Evolutionary conservation across 768 basidiomycete species (phyloP).

Genomic region (Nidula microcarpa): DNA sequence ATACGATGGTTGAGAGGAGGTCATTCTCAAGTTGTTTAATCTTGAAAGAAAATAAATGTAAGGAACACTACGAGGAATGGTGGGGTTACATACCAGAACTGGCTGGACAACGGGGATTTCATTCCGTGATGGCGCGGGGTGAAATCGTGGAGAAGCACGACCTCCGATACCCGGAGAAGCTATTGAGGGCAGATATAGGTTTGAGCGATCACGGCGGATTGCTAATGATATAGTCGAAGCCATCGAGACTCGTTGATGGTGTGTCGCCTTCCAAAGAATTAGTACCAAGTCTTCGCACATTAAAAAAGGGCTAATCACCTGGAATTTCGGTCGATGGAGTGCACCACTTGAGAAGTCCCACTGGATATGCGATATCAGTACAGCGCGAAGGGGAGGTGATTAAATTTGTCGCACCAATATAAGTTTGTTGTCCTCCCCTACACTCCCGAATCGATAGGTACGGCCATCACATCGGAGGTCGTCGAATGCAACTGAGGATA

Average conservation of each 20-base stretch:
- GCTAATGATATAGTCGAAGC: conserved; percentile 76
- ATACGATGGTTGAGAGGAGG: conserved; percentile 67
- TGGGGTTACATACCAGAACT: conserved; percentile 58
- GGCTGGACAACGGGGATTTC: conserved; percentile 91
- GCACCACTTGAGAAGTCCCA: conserved; percentile 95
- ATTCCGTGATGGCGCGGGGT: conserved; percentile 86
- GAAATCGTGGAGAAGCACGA: conserved; percentile 53
- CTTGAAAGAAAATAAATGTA: conserved; percentile 30
- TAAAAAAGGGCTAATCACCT: conserved; percentile 24
- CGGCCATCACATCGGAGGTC: conserved; percentile 83
- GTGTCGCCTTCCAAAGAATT: conserved; percentile 34
- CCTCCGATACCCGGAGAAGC: conserved; percentile 33
- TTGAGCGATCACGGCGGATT: conserved; percentile 61
- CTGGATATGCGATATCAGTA: conserved; percentile 28
- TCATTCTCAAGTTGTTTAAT: conserved; percentile 81
- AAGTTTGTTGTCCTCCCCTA: conserved; percentile 95
- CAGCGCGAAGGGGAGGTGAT: not conserved
- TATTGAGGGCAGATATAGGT: conserved; percentile 47
- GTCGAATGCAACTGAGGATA: conserved; percentile 88
- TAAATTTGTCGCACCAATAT: conserved; percentile 58
- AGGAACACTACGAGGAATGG: not conserved
- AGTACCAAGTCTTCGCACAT: not conserved
- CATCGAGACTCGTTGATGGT: conserved; percentile 74
- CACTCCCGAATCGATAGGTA: conserved; percentile 92
- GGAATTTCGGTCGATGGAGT: conserved; percentile 83